Evolutionary conservation across 345 rosid genomes (phyloP).

Genomic region (Syzygium grande): DNA sequence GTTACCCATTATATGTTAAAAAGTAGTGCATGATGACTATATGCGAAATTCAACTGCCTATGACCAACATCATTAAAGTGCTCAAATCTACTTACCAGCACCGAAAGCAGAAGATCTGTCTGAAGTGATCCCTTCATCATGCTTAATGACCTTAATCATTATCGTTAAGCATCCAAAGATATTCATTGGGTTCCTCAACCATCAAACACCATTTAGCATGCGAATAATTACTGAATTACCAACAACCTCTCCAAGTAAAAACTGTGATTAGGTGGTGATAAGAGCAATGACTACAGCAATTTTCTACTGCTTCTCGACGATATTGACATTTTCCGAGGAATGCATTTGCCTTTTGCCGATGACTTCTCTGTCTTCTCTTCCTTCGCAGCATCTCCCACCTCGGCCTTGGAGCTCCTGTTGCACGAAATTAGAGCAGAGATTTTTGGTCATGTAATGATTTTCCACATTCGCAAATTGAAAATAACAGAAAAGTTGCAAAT

Average conservation of each 20-base stretch:
- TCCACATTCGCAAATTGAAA: not conserved
- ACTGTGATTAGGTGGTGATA: not conserved
- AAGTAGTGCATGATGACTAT: not conserved
- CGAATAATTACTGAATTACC: not conserved
- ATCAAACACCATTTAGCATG: not conserved
- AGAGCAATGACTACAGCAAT: not conserved
- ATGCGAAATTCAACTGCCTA: not conserved
- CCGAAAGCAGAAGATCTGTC: not conserved
- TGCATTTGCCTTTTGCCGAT: constrained; percentile 44
- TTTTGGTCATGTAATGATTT: not conserved
- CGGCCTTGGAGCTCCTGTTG: constrained; percentile 21
- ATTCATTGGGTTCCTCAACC: not conserved
- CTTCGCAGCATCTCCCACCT: constrained; percentile 1
- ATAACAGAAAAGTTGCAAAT: not conserved
- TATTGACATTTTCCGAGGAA: constrained; percentile 49
- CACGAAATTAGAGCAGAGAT: not conserved
- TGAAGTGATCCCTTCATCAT: not conserved
- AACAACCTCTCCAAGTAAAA: not conserved
- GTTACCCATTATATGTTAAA: not conserved
- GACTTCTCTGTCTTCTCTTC: constrained; percentile 20
- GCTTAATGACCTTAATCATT: not conserved
- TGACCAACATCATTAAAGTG: not conserved
- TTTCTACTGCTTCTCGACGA: constrained; percentile 38
- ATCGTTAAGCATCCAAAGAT: not conserved
- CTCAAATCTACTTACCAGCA: not conserved